A percentile compares a stretch with the other conserved stretches of the same genome.
Conservation (phyloP, 108 stramenopile genomes). For the Stephanodiscus minutulus region DNA sequence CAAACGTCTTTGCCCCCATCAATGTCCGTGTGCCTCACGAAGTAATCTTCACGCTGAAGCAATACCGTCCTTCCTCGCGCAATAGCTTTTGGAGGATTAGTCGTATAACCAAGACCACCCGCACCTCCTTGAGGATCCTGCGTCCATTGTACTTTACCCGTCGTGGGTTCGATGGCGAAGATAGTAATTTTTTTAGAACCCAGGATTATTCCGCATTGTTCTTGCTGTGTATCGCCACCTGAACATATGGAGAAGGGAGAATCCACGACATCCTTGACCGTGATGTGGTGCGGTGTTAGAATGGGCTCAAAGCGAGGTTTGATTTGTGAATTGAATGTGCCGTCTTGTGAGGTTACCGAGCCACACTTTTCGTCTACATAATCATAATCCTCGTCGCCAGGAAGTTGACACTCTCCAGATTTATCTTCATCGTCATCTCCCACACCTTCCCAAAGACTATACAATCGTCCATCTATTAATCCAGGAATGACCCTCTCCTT, state of each 20-base stretch:
- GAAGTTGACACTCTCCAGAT: conserved; percentile 2
- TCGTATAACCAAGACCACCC: conserved; percentile 33
- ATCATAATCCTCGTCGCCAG: conserved; percentile 14
- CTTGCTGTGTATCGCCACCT: conserved; percentile 18
- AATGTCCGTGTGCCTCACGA: conserved; percentile 67
- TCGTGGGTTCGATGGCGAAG: conserved; percentile 62
- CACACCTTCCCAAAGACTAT: conserved; percentile 31
- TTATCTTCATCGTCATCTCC: conserved; percentile 29
- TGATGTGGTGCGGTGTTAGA: conserved; percentile 45
- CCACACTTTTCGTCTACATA: conserved; percentile 18
- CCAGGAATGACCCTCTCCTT: conserved; percentile 67
- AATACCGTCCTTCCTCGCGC: conserved; percentile 48
- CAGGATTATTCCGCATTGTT: conserved; percentile 76
- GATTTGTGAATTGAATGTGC: too few species aligned
- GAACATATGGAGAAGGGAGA: conserved; percentile 64
- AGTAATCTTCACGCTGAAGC: conserved; percentile 79
- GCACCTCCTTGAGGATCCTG: conserved; percentile 40
- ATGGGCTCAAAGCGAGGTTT: conserved; percentile 2
- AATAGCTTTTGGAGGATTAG: conserved; percentile 19
- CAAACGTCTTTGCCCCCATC: conserved; percentile 68
- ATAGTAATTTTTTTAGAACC: conserved; percentile 73
- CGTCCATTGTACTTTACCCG: conserved; percentile 68
- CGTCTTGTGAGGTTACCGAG: conserved; percentile 1
- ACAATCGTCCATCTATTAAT: conserved; percentile 70
- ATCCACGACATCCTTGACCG: conserved; percentile 60